phyloP scores from a whole-genome alignment of 305 asterid species.

The Plantago lanceolata region DNA sequence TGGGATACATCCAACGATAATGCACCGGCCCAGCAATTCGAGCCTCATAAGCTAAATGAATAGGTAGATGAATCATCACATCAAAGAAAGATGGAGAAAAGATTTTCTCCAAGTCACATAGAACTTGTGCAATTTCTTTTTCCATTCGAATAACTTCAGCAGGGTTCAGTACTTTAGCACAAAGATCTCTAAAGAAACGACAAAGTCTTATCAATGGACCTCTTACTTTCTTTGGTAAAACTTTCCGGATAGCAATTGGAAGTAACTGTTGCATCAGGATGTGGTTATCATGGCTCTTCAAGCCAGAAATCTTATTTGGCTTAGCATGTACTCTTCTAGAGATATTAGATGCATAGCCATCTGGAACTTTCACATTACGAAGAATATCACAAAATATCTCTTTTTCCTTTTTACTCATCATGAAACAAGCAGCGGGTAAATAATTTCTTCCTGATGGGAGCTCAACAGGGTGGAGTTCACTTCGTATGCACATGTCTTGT shows the following conservation, averaged over 20 bases:
- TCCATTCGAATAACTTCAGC: slow-evolving; percentile 9
- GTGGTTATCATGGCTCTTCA: background rate
- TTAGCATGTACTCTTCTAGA: background rate
- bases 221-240: background rate
- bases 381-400: background rate
- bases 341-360: background rate
- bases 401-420: background rate
- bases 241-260: background rate
- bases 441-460: too few species aligned
- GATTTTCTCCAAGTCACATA: slow-evolving; percentile 18
- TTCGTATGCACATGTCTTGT: background rate
- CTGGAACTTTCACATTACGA: background rate
- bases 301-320: background rate
- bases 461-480: slow-evolving; percentile 1
- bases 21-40: slow-evolving; percentile 5
- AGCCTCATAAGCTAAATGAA: slow-evolving; percentile 27
- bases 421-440: background rate
- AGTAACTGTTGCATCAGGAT: background rate
- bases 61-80: background rate
- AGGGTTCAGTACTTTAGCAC: slow-evolving; percentile 9
- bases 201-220: background rate
- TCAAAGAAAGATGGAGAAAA: slow-evolving; percentile 24
- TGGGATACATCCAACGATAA: slow-evolving; percentile 27
- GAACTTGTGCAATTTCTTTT: background rate
- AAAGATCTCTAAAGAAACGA: slow-evolving; percentile 7